Evolutionary conservation across 192 early-diverging fungal species (phyloP).

Genomic region (Entophlyctis helioformis): DNA sequence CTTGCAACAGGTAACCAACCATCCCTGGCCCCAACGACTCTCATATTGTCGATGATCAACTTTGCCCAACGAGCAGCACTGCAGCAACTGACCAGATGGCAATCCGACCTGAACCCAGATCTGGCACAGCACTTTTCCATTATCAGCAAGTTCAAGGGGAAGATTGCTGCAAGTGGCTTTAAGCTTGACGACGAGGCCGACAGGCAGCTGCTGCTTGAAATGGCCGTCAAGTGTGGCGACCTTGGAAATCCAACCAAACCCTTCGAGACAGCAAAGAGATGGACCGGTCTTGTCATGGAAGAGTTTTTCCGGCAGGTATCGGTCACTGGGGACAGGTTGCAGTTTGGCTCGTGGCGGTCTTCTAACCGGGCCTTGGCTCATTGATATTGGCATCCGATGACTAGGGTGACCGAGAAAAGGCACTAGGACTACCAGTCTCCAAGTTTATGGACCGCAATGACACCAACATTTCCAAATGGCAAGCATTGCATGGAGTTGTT

Average conservation of each 20-base stretch:
- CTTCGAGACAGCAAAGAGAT: constrained; percentile 20
- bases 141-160: constrained; percentile 48
- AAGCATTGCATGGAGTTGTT: neutral
- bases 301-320: constrained; percentile 43
- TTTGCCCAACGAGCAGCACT: too few species aligned
- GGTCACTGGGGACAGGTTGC: too few species aligned
- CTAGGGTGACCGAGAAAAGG: constrained; percentile 39
- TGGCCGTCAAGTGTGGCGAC: constrained; percentile 50
- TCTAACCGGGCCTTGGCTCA: too few species aligned
- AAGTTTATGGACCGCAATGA: constrained; percentile 50
- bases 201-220: constrained; percentile 32
- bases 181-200: constrained; percentile 32
- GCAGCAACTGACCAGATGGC: too few species aligned
- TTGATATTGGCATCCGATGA: too few species aligned
- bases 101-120: too few species aligned
- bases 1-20: constrained; percentile 40
- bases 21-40: too few species aligned
- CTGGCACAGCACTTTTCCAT: constrained; percentile 45
- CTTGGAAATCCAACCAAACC: constrained; percentile 43
- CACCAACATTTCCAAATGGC: constrained; percentile 48
- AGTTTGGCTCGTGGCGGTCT: neutral
- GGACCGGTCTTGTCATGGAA: constrained; percentile 42
- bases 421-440: constrained; percentile 38
- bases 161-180: constrained; percentile 28
- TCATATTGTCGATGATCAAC: too few species aligned